A percentile compares a stretch with the other conserved stretches of the same genome.
Evolutionary conservation across 306 rosid genomes (phyloP).

Genomic region (Gleditsia sinensis): DNA sequence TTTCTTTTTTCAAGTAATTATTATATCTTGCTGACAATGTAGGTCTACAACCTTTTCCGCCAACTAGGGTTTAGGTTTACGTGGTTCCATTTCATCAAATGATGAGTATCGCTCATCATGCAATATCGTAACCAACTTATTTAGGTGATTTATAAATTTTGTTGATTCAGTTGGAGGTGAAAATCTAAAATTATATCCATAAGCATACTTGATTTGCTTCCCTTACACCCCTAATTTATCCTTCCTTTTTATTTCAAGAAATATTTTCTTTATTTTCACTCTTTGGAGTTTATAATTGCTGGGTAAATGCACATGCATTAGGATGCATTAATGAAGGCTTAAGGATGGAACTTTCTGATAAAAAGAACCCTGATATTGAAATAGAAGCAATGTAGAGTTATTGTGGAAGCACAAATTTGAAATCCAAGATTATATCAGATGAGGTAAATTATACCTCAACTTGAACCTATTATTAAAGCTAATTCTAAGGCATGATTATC

Average conservation of each 20-base stretch:
- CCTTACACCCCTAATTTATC: background rate
- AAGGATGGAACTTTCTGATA: conserved; percentile 76
- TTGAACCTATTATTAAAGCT: conserved; percentile 7
- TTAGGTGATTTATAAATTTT: conserved; percentile 76
- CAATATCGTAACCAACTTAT: conserved; percentile 90
- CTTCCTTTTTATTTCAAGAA: conserved; percentile 9
- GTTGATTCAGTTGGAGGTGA: conserved; percentile 90
- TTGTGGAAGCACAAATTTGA: conserved; percentile 88
- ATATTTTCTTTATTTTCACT: conserved; percentile 23
- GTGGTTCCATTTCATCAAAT: conserved; percentile 66
- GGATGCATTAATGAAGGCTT: conserved; percentile 97
- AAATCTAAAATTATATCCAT: conserved; percentile 76
- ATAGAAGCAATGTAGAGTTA: conserved; percentile 78
- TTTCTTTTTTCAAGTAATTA: too few species aligned
- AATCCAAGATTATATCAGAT: conserved; percentile 71
- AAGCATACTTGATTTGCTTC: conserved; percentile 28
- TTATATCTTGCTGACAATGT: too few species aligned
- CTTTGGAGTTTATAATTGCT: conserved; percentile 89
- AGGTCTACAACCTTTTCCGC: too few species aligned
- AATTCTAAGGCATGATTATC: conserved; percentile 28
- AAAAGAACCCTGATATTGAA: conserved; percentile 75
- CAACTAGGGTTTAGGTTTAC: too few species aligned
- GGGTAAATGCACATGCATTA: conserved; percentile 98
- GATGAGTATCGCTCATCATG: conserved; percentile 93
- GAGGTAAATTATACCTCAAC: conserved; percentile 53